Evolutionary conservation across 2,329 filamentous ascomycete species (phyloP), one percentile per base, ranked within the genome.

Genomic region (Exserohilum turcica): DNA sequence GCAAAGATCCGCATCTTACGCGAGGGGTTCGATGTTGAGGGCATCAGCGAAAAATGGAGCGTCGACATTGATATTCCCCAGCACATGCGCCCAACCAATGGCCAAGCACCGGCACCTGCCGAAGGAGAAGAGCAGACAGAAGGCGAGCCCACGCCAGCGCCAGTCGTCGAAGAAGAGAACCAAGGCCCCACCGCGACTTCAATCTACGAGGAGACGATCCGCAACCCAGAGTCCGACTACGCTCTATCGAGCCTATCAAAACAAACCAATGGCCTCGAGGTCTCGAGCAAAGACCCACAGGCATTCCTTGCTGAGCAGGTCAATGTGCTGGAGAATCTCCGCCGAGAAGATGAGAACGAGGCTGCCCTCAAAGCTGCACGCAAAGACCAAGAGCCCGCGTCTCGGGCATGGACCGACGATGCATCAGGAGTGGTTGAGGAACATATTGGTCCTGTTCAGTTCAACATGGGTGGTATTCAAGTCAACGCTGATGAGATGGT

Each of bases 381-480:
- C 43, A 75, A 74, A 59, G 74, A 75, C 19, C 66, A 66, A n/a
- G 64, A 68, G 0, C 57, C 60, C 2, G 60, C 64, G 18, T 43
- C 32, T 9, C 55, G 68, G 9, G 57, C 61, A 0, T 70, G 49
- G 38, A 43, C 52, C 1, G 70, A 73, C 0, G 70, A 71, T 18
- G 60, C 56, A 7, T 72, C 71, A 35, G 71, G 73, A n/a, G 70
- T 76, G 9, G 73, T 77, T 4, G 74, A 77, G 48, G 72, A 76
- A 54, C 92, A 96, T 66, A 96, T 96, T 67, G 92, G 92, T 0
- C 92, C 92, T 0, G 92, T 97, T 60, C 92, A 96, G 70, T 97
- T 97, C 78, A 99, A 99, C 73, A 94, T 99, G 83, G 94, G 94
- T 36, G 94, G 94, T 47, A 97, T 99, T 59, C 92, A 96, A 71